Percentiles rank a stretch among this genome's conserved stretches.
Evolutionary conservation across 495 filamentous ascomycete species (phyloP).

Genomic region (Neurospora africana): DNA sequence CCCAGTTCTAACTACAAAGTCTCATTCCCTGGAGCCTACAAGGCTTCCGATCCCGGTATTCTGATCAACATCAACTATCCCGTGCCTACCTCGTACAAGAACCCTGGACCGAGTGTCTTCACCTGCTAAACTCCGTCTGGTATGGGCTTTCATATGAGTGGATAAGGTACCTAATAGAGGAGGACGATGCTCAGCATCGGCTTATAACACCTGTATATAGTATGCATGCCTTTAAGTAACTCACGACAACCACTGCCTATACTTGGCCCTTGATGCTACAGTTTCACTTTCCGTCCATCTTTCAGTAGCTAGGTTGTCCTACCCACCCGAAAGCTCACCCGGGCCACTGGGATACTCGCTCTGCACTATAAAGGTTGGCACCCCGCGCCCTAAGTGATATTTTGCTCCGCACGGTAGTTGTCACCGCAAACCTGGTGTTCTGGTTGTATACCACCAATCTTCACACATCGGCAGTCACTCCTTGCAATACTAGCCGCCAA

Average conservation of each 20-base stretch:
- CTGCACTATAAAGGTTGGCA: neutral
- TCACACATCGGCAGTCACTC: neutral
- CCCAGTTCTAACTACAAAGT: slow-evolving; percentile 21
- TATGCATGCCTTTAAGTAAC: neutral
- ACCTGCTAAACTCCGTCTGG: slow-evolving; percentile 15
- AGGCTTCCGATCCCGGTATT: slow-evolving; percentile 30
- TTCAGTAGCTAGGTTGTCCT: neutral
- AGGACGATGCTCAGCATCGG: neutral
- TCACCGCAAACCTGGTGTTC: neutral
- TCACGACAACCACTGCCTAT: neutral
- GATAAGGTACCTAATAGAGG: neutral
- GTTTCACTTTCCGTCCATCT: neutral
- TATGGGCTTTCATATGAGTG: slow-evolving; percentile 15
- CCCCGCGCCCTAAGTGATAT: neutral
- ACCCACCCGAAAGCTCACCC: neutral
- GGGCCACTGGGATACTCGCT: neutral
- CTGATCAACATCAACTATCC: slow-evolving; percentile 36
- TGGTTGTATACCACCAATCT: neutral
- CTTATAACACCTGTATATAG: neutral
- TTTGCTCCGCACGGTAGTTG: neutral
- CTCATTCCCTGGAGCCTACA: slow-evolving; percentile 32
- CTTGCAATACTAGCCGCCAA: neutral
- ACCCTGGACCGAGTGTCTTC: slow-evolving; percentile 33
- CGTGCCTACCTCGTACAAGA: slow-evolving; percentile 31
- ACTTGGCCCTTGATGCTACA: neutral